Evolutionary conservation across 2,329 filamentous ascomycete genomes (phyloP), one percentile per base, ranked within the genome.

Genomic region (Fusarium phyllophilum): DNA sequence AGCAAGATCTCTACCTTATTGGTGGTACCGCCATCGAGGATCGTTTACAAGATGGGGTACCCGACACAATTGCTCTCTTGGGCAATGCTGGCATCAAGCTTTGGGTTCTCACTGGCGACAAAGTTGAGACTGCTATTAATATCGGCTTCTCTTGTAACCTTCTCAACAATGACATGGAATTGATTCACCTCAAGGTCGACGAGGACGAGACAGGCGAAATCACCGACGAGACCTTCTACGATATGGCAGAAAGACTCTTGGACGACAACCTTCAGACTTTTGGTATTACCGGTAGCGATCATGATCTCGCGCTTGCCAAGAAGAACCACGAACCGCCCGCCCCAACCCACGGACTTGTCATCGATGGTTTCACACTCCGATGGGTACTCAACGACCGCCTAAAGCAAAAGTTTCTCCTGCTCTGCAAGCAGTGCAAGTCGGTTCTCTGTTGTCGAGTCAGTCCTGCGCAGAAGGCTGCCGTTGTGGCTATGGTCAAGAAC

Each of bases 101-200:
- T 13, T 99, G 96, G 96, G 96, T 99, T 61, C 86, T 99, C 74
- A 99, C 96, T 22, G 96, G 97, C 73, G 96, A 99, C 87, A 99
- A 98, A 84, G 96, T 98, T 38, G 96, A 99, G 84, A 99, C 96
- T 31, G 96, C 97, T 66, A 99, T 99, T 90, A 99, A 99, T 84
- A 99, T 99, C 80, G 96, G 96, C 6, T 99, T 98, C 84, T 99
- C 97, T 17, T 99, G 97, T 86, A 99, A 99, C 78, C 88, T 99
- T 38, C 89, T 99, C 62, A 95, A 96, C 83, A 99, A 98, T 82
- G 94, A 97, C 76, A 98, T 99, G 96, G 96, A 99, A 76, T 86
- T 99, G 70, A 93, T 99, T 73, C 90, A 97, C 55, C 88, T 99
- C 77, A 97, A 97, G 80, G 88, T 96, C 36, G 89, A 93, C 3